phyloP scores from a whole-genome alignment of 2,329 filamentous ascomycete genomes.

The Aspergillus sp. region DNA sequence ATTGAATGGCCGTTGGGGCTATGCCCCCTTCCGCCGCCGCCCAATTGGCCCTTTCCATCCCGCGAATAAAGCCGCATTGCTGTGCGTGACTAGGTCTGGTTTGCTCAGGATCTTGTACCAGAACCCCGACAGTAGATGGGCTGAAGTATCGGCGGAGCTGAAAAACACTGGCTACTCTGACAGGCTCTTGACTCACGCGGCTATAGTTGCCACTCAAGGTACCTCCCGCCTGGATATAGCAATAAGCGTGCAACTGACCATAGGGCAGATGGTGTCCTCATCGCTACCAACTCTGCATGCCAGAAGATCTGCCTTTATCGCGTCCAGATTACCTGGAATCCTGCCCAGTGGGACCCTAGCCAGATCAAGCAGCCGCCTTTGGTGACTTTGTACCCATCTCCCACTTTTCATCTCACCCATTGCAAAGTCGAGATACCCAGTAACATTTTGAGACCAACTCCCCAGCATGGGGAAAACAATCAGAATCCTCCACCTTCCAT shows the following conservation, averaged over 20 bases:
- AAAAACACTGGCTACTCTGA: conserved; percentile 63
- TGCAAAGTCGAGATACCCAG: conserved; percentile 29
- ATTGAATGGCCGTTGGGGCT: conserved; percentile 55
- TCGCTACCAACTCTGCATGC: conserved; percentile 43
- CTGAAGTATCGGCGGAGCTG: conserved; percentile 63
- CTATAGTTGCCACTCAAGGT: conserved; percentile 67
- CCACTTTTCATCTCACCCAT: conserved; percentile 29
- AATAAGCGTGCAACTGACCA: conserved; percentile 5
- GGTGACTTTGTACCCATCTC: conserved; percentile 27
- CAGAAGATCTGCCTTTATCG: conserved; percentile 66
- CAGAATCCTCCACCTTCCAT: conserved; percentile 15
- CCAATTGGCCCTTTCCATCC: conserved; percentile 62
- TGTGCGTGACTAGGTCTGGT: conserved; percentile 68
- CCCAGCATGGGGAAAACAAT: conserved; percentile 13
- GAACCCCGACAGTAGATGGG: conserved; percentile 61
- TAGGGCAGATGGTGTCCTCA: conserved; percentile 22
- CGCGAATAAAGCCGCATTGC: conserved; percentile 59
- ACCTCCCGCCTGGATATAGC: conserved; percentile 9
- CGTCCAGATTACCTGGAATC: conserved; percentile 65
- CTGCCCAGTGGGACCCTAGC: conserved; percentile 45
- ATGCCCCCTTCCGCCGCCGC: conserved; percentile 56
- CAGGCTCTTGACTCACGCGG: conserved; percentile 70
- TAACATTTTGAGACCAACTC: conserved; percentile 20
- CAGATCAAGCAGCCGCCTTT: conserved; percentile 20
- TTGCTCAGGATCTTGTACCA: conserved; percentile 67